Evolutionary conservation across 1,284 basidiomycete genomes (phyloP).

Genomic region (Quambalaria eucalypti): DNA sequence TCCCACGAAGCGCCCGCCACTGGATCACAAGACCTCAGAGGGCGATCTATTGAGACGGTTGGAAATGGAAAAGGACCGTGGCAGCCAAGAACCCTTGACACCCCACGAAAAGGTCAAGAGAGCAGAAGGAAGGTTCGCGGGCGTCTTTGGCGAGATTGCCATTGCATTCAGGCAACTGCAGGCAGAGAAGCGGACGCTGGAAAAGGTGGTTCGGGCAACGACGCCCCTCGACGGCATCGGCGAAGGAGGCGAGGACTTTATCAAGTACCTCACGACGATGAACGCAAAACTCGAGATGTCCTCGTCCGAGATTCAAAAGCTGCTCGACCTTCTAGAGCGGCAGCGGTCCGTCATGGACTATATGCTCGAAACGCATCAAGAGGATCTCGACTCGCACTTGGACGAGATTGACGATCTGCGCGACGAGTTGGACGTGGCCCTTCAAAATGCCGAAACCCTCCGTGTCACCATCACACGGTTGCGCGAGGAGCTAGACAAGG

Average conservation of each 20-base stretch:
- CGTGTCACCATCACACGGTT: conserved; percentile 8
- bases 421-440: conserved; percentile 13
- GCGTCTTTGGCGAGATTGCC: conserved; percentile 29
- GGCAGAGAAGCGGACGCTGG: conserved; percentile 29
- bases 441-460: conserved; percentile 12
- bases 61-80: no score
- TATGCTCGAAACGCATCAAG: conserved; percentile 32
- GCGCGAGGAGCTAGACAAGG: conserved; percentile 19
- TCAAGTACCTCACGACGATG: conserved; percentile 22
- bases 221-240: conserved; percentile 27
- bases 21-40: no score
- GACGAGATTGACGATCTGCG: conserved; percentile 25
- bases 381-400: conserved; percentile 22
- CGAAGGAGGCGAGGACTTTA: conserved; percentile 16
- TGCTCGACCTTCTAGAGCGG: conserved; percentile 35
- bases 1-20: no score
- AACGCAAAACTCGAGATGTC: conserved; percentile 22
- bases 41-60: no score
- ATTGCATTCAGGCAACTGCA: conserved; percentile 34
- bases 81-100: no score
- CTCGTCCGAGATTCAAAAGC: conserved; percentile 25
- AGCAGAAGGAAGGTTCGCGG: conserved; percentile 26
- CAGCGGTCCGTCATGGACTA: conserved; percentile 37
- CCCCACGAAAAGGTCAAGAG: no score
- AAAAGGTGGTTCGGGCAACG: conserved; percentile 30